Base-by-base conservation (phyloP, 495 filamentous ascomycete species). In the Glarea lozoyensis region DNA sequence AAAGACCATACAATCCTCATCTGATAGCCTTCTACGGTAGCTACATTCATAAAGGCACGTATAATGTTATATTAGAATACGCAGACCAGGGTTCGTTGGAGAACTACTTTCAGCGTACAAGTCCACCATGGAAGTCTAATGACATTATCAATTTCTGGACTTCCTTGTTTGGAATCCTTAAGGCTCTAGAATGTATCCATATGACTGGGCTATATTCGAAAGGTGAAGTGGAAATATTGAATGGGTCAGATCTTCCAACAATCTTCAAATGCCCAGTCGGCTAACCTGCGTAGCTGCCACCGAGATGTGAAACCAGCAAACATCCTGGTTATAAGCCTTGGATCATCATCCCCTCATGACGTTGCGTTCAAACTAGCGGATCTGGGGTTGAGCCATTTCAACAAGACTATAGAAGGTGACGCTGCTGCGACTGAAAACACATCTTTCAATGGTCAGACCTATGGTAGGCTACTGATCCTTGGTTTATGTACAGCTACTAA, bases 61-160 rank as follows among this genome's bases (percentile, higher is more conserved):
- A 54, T 42, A 63, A 67, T 42, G 48, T 73, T 0, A 48, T 75
- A 22, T 53, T 75, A 2, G 69, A 73, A 46, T 70, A 60, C 50
- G 67, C 62, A 2, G 62, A 71, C 39, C 41, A 50, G 22, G 68
- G 67, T 9, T 60, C 57, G 12, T 50, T 73, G n/a, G 58, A 61
- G 19, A 47, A 65, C 11, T 70, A 57, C 41, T 61, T 70, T 42
- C 33, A 49, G 30, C 52, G 17, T 6, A 54, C 45, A 13, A 30
- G 41, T 4, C 53, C 58, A 18, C 65, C 64, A 1, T 48, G 37
- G 25, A 58, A 41, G 17, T 50, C 42, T 20, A 45, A 50, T 18
- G 64, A 69, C n/a, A 61, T 65, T 5, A 37, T 56, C 25, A 45
- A 42, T n/a, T 69, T 72, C 40, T 75, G 68, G 68, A 25, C 49